phyloP scores from a whole-genome alignment of 805 yeast genomes.

The Brettanomyces naardenensis region DNA sequence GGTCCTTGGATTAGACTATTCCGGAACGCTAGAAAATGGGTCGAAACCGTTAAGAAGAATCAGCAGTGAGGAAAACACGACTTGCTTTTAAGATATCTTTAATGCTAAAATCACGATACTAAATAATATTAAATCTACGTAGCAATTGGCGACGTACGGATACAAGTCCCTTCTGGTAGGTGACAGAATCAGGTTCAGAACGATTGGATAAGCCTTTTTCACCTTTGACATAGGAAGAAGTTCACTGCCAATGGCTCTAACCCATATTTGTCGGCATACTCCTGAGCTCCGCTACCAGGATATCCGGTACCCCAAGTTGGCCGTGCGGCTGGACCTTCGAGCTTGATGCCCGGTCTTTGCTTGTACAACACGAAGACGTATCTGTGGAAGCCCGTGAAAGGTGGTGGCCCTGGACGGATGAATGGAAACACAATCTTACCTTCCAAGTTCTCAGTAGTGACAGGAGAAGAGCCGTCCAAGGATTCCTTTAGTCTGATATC shows the following conservation, averaged over 20 bases:
- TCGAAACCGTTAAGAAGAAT: slow-evolving; percentile 33
- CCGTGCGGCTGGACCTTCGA: slow-evolving; percentile 41
- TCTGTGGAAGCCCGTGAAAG: slow-evolving; percentile 78
- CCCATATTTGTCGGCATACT: slow-evolving; percentile 61
- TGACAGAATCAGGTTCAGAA: too few species aligned
- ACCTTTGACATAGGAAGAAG: slow-evolving; percentile 75
- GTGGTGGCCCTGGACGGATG: slow-evolving; percentile 87
- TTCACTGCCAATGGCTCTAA: slow-evolving; percentile 65
- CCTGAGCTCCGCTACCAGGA: slow-evolving; percentile 70
- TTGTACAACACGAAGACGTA: slow-evolving; percentile 72
- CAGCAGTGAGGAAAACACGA: neutral
- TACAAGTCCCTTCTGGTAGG: too few species aligned
- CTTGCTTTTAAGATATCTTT: too few species aligned
- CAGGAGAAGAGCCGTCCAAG: slow-evolving; percentile 13
- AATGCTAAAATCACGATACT: too few species aligned
- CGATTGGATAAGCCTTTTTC: too few species aligned
- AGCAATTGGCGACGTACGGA: neutral
- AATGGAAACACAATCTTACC: slow-evolving; percentile 47
- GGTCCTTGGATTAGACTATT: slow-evolving; percentile 96
- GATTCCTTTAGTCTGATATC: slow-evolving; percentile 40
- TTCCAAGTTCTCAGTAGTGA: slow-evolving; percentile 29
- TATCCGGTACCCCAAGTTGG: slow-evolving; percentile 82
- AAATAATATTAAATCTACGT: neutral
- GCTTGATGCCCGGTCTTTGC: slow-evolving; percentile 41
- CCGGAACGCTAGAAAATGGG: slow-evolving; percentile 93